Conservation (phyloP, 768 basidiomycete genomes). For the Auricularia auricula-judae region DNA sequence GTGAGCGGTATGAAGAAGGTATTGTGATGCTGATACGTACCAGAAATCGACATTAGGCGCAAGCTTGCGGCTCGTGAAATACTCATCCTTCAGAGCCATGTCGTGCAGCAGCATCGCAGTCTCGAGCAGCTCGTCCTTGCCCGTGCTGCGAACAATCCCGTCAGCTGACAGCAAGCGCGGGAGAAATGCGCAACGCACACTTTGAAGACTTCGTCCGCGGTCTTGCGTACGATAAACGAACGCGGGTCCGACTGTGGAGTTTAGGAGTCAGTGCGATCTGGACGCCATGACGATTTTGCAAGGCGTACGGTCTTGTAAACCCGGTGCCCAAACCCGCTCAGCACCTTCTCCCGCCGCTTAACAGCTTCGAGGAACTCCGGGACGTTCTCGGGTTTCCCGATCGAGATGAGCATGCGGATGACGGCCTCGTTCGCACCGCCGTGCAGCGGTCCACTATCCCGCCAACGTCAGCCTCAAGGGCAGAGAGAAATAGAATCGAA, state of each 20-base stretch:
- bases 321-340: slow-evolving; percentile 86
- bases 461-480: background rate
- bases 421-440: slow-evolving; percentile 91
- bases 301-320: slow-evolving; percentile 62
- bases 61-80: slow-evolving; percentile 70
- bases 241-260: slow-evolving; percentile 68
- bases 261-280: background rate
- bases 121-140: slow-evolving; percentile 72
- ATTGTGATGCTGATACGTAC: slow-evolving; percentile 27
- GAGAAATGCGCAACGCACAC: slow-evolving; percentile 38
- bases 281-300: background rate
- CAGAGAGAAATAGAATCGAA: background rate
- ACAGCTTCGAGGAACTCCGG: slow-evolving; percentile 79
- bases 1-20: background rate
- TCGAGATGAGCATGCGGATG: slow-evolving; percentile 84
- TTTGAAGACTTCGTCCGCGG: slow-evolving; percentile 85
- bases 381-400: slow-evolving; percentile 74
- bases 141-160: slow-evolving; percentile 41
- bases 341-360: slow-evolving; percentile 77
- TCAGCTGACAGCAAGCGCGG: background rate
- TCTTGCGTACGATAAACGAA: slow-evolving; percentile 82
- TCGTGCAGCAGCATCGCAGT: slow-evolving; percentile 86
- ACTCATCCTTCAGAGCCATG: slow-evolving; percentile 83
- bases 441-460: slow-evolving; percentile 54
- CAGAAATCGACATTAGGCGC: slow-evolving; percentile 91